phyloP scores from a whole-genome alignment of 208 protist genomes.

The Phytomonas serpens region DNA sequence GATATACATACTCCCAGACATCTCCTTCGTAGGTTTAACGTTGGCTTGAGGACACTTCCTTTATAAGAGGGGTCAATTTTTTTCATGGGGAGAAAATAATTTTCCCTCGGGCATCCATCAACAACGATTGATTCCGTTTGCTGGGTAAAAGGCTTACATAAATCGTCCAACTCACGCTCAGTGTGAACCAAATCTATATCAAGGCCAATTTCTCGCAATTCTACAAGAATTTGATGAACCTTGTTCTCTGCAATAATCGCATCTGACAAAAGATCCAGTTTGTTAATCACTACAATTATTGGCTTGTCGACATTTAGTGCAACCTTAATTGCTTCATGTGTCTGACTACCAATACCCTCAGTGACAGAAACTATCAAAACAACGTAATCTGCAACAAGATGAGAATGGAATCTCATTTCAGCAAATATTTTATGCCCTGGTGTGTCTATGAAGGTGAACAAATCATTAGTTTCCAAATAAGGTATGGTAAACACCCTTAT shows the following conservation, averaged over 20 bases:
- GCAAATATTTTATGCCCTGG: slow-evolving; percentile 83
- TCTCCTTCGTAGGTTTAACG: slow-evolving; percentile 55
- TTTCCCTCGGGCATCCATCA: background rate
- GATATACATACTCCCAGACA: slow-evolving; percentile 80
- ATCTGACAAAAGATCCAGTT: slow-evolving; percentile 77
- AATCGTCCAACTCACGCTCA: slow-evolving; percentile 24
- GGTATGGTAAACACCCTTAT: slow-evolving; percentile 62
- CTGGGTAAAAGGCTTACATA: slow-evolving; percentile 6
- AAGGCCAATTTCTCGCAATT: slow-evolving; percentile 56
- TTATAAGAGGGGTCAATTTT: slow-evolving; percentile 46
- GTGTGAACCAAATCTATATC: slow-evolving; percentile 50
- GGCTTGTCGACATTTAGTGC: slow-evolving; percentile 81
- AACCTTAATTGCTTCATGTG: slow-evolving; percentile 78
- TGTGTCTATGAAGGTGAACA: slow-evolving; percentile 85
- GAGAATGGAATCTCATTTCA: slow-evolving; percentile 70
- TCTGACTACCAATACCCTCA: slow-evolving; percentile 79
- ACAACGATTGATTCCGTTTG: background rate
- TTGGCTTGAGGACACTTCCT: slow-evolving; percentile 52
- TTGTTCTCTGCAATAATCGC: slow-evolving; percentile 26
- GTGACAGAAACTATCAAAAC: slow-evolving; percentile 74
- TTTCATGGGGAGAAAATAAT: slow-evolving; percentile 63
- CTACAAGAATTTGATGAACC: slow-evolving; percentile 28
- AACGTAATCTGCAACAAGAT: slow-evolving; percentile 56
- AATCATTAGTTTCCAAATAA: slow-evolving; percentile 7
- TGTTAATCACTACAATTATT: slow-evolving; percentile 82